Evolutionary conservation across 2,329 filamentous ascomycete species (phyloP), one percentile per base, ranked within the genome.

Genomic region (Aspergillus uvarum): DNA sequence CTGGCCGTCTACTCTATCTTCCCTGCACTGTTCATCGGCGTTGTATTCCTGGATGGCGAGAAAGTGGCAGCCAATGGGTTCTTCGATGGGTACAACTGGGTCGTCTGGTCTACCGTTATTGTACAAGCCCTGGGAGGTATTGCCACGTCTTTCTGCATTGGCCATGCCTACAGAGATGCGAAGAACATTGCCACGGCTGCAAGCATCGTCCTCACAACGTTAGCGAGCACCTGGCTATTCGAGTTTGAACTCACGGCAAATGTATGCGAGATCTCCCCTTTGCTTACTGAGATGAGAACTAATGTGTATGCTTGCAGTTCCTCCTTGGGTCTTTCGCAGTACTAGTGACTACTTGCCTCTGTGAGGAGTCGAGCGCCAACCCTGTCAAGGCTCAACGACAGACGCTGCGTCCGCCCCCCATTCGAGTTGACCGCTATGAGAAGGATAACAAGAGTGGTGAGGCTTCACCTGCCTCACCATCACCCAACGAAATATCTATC

Each of bases 141-240:
- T 29, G 79, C 96, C n/a, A 88, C 91, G 10, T 90, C 89, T 1
- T 82, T 95, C 61, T 91, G 89, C 72, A 89, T 95, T 74, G 90
- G 89, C 63, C 91, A 92, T 72, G 87, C 90, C 5, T 90, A 95
- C 78, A 96, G 95, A 70, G 96, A 96, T 72, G 89, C 91, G 60
- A 96, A 96, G 81, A 96, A 95, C 73, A 93, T 96, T 77, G 92
- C 94, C 4, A 94, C 92, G 5, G 95, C 91, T 69, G 91, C 96
- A 63, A 96, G 92, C 70, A 96, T 98, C 63, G 81, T 97, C 58
- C 79, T 97, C 53, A 96, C 91, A 72, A 92, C 93, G 64, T 66
- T 97, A 14, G 90, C 91, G 55, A 96, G 92, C 71, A 84, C 96
- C 1, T 88, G 87, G 77, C 89, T 96, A 65, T 96, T 98, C 73